phyloP scores from a whole-genome alignment of 2,329 filamentous ascomycete genomes.

The Aspergillus cejpii region DNA sequence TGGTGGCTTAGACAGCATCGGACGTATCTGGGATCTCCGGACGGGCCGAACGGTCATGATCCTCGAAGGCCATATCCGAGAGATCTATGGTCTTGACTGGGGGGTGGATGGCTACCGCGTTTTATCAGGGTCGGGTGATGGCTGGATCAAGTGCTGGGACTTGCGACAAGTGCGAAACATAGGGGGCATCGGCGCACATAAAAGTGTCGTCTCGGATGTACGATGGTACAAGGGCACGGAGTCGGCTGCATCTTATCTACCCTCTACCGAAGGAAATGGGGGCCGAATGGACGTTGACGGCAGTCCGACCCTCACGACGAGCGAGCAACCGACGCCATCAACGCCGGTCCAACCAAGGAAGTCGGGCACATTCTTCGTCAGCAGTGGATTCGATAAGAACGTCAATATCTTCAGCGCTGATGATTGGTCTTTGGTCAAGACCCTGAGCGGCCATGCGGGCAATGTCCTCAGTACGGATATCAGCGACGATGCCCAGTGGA shows the following conservation, averaged over 20 bases:
- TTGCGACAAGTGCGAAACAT: constrained; percentile 77
- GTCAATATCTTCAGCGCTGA: constrained; percentile 95
- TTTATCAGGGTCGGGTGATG: constrained; percentile 84
- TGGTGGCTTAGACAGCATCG: constrained; percentile 90
- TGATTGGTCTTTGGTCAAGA: constrained; percentile 87
- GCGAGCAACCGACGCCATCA: constrained; percentile 16
- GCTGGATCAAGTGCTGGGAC: constrained; percentile 98
- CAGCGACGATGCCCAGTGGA: constrained; percentile 79
- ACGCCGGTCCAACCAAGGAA: constrained; percentile 62
- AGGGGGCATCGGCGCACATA: constrained; percentile 84
- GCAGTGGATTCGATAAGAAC: constrained; percentile 85
- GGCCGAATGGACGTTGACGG: constrained; percentile 45
- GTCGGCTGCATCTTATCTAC: constrained; percentile 57
- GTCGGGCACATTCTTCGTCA: constrained; percentile 85
- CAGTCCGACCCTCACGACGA: constrained; percentile 8
- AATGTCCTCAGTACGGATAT: constrained; percentile 89
- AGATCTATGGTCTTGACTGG: constrained; percentile 93
- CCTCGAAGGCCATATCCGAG: constrained; percentile 84
- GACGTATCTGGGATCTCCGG: constrained; percentile 88
- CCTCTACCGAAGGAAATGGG: constrained; percentile 57
- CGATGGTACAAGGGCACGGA: constrained; percentile 89
- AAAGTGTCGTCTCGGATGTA: constrained; percentile 83
- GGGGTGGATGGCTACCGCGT: constrained; percentile 84
- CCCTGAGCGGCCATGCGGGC: constrained; percentile 80
- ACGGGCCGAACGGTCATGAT: constrained; percentile 94